Conservation (phyloP, 805 yeast genomes). For the Candida krabiensis region DNA sequence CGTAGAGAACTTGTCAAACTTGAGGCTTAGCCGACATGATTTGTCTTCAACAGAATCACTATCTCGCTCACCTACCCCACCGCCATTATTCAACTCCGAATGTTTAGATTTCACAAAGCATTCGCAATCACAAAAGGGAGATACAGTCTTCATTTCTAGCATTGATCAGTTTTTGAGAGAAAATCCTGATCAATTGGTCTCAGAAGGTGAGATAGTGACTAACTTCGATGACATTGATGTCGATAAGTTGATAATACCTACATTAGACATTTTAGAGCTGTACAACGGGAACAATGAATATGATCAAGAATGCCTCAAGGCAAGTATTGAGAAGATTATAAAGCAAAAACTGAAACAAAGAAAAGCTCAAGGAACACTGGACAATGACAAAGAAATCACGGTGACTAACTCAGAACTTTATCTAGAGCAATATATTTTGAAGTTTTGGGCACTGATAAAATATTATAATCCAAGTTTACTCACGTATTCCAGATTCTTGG, state of each 20-base stretch:
- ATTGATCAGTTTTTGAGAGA: conserved; percentile 27
- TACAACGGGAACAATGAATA: conserved; percentile 3
- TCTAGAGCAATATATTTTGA: conserved; percentile 18
- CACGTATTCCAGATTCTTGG: conserved; percentile 14
- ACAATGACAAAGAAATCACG: conserved; percentile 7
- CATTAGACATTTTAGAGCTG: conserved; percentile 6
- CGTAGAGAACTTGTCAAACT: conserved; percentile 8
- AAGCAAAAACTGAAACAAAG: neutral
- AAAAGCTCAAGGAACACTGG: neutral
- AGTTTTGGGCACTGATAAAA: conserved; percentile 23
- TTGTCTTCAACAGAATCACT: neutral
- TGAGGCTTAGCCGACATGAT: conserved; percentile 1
- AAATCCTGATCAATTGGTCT: conserved; percentile 16
- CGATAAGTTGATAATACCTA: conserved; percentile 15
- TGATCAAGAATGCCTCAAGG: conserved; percentile 4
- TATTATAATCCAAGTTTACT: conserved; percentile 25
- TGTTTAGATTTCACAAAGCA: conserved; percentile 3
- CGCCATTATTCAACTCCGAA: conserved; percentile 15
- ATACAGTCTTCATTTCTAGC: conserved; percentile 20
- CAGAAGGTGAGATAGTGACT: conserved; percentile 7
- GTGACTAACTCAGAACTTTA: conserved; percentile 23
- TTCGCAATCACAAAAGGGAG: neutral
- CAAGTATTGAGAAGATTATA: conserved; percentile 9
- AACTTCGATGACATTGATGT: conserved; percentile 16
- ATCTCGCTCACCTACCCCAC: neutral